A percentile compares a stretch with the other conserved stretches of the same genome.
Evolutionary conservation across 2,329 filamentous ascomycete species (phyloP).

Genomic region (Pochonia chlamydosporia): DNA sequence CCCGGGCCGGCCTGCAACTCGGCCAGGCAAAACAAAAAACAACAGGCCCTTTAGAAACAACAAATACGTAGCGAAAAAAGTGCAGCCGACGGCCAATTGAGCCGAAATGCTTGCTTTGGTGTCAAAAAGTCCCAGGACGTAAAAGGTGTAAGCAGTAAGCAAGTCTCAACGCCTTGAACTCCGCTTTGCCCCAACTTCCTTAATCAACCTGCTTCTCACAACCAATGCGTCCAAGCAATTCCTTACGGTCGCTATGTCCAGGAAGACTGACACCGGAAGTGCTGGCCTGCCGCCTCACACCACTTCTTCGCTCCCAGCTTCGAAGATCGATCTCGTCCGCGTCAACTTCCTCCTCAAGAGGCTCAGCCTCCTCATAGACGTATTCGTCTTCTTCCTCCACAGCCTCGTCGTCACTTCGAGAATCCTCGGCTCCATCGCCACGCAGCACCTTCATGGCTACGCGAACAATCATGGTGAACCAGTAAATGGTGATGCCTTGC

Average conservation of each 20-base stretch:
- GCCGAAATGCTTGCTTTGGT: background rate
- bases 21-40: too few species aligned
- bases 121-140: background rate
- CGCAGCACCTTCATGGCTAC: slow-evolving; percentile 76
- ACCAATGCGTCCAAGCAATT: slow-evolving; percentile 73
- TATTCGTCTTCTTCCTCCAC: slow-evolving; percentile 49
- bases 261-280: slow-evolving; percentile 60
- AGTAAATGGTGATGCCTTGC: slow-evolving; percentile 74
- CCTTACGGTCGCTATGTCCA: slow-evolving; percentile 71
- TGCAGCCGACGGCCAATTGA: background rate
- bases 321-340: slow-evolving; percentile 65
- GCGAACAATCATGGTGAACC: slow-evolving; percentile 84
- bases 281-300: slow-evolving; percentile 47
- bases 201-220: slow-evolving; percentile 68
- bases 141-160: background rate
- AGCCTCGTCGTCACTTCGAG: slow-evolving; percentile 75
- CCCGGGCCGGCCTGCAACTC: too few species aligned
- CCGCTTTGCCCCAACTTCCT: slow-evolving; percentile 3
- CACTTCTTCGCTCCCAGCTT: slow-evolving; percentile 53
- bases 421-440: slow-evolving; percentile 75
- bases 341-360: slow-evolving; percentile 69
- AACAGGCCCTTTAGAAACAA: too few species aligned
- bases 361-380: slow-evolving; percentile 47
- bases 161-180: slow-evolving; percentile 8
- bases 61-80: too few species aligned